Conservation (phyloP, 495 filamentous ascomycete genomes). For the Friedmanniomyces simplex region DNA sequence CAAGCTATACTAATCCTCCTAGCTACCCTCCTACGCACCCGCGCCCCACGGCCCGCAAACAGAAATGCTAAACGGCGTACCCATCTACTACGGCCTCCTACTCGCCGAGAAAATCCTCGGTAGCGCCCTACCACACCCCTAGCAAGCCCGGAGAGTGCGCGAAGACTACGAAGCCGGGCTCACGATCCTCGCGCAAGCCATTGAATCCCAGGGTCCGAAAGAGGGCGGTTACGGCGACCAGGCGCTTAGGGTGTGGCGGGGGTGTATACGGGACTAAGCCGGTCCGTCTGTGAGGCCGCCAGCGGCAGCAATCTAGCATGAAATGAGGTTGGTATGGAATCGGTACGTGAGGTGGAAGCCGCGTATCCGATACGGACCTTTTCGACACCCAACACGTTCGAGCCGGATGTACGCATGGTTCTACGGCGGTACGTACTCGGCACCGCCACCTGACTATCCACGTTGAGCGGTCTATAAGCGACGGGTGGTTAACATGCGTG, state of each 20-base stretch:
- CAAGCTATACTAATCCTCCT: too few species aligned
- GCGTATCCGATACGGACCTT: too few species aligned
- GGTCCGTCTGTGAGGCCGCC: too few species aligned
- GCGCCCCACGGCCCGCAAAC: conserved; percentile 1
- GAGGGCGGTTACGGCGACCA: conserved; percentile 9
- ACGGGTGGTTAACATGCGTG: too few species aligned
- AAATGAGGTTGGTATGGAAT: too few species aligned
- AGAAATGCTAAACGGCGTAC: conserved; percentile 16
- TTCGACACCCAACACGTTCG: too few species aligned
- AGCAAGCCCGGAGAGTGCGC: conserved; percentile 4
- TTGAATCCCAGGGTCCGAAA: conserved; percentile 2
- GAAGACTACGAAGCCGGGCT: conserved; percentile 16
- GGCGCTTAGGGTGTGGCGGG: conserved; percentile 12
- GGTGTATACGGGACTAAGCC: conserved; percentile 3
- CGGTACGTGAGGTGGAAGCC: too few species aligned
- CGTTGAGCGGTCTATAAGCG: too few species aligned
- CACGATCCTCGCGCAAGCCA: conserved; percentile 4
- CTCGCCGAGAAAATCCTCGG: conserved; percentile 17
- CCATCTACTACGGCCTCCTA: conserved; percentile 16
- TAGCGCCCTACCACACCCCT: conserved; percentile 1
- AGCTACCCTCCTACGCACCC: conserved; percentile 8
- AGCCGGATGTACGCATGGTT: too few species aligned
- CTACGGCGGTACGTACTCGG: too few species aligned
- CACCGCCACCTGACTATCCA: too few species aligned
- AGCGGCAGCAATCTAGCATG: too few species aligned